A percentile compares a stretch with the other conserved stretches of the same genome.
phyloP scores from a whole-genome alignment of 495 filamentous ascomycete genomes.

The Daldinia decipiens region DNA sequence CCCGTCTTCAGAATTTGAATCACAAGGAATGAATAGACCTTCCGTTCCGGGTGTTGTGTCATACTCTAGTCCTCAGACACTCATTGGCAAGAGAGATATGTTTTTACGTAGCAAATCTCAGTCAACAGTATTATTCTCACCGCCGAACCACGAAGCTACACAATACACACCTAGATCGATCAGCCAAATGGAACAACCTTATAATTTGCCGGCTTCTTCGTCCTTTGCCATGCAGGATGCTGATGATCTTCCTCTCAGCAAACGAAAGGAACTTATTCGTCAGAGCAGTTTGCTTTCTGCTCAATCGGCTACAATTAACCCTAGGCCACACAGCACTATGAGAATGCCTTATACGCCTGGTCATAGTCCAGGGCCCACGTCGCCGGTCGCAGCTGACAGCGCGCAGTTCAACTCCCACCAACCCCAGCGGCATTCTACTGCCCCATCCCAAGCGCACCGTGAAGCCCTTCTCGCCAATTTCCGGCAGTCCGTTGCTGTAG shows the following conservation, averaged over 20 bases:
- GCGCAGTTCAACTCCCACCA: slow-evolving; percentile 66
- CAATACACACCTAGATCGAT: slow-evolving; percentile 44
- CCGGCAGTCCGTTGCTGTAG: slow-evolving; percentile 74
- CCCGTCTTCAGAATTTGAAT: slow-evolving; percentile 32
- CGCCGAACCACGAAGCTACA: slow-evolving; percentile 35
- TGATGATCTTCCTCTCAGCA: slow-evolving; percentile 80
- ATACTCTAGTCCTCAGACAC: slow-evolving; percentile 59
- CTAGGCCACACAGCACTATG: slow-evolving; percentile 38
- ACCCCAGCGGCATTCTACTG: slow-evolving; percentile 57
- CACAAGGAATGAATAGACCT: slow-evolving; percentile 31
- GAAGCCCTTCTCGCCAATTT: slow-evolving; percentile 77
- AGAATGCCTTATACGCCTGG: slow-evolving; percentile 29
- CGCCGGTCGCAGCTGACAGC: slow-evolving; percentile 42
- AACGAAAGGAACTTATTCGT: slow-evolving; percentile 67
- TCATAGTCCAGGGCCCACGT: slow-evolving; percentile 16
- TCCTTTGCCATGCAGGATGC: slow-evolving; percentile 44
- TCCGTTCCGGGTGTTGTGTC: slow-evolving; percentile 50
- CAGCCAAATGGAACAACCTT: slow-evolving; percentile 47
- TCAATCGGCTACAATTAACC: slow-evolving; percentile 22
- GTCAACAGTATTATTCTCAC: slow-evolving; percentile 46
- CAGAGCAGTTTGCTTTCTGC: slow-evolving; percentile 52
- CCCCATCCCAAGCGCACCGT: slow-evolving; percentile 57
- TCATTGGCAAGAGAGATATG: slow-evolving; percentile 70
- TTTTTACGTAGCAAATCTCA: slow-evolving; percentile 64
- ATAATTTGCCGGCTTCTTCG: slow-evolving; percentile 46